Conservation (phyloP, 2,329 filamentous ascomycete species). For the Penicillium sp. region DNA sequence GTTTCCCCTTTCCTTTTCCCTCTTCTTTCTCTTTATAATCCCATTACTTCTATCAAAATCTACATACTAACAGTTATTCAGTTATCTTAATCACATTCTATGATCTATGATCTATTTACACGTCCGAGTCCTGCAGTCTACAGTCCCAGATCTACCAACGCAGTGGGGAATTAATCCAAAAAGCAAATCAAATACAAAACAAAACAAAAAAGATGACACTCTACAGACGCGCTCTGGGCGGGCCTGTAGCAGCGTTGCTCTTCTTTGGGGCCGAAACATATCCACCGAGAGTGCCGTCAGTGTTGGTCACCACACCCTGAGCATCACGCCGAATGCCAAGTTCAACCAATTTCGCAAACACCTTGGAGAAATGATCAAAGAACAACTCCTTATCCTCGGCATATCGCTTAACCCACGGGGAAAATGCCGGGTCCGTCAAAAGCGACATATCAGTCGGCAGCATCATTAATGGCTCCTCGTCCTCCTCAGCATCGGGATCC, state of each 20-base stretch:
- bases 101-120: slow-evolving; percentile 27
- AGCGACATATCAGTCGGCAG: slow-evolving; percentile 62
- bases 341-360: slow-evolving; percentile 60
- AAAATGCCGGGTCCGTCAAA: slow-evolving; percentile 53
- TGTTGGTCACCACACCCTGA: slow-evolving; percentile 53
- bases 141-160: slow-evolving; percentile 15
- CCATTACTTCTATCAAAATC: too few relatives aligned
- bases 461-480: slow-evolving; percentile 62
- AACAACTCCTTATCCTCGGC: slow-evolving; percentile 61
- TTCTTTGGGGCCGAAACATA: slow-evolving; percentile 59
- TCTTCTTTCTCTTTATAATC: neutral
- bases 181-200: slow-evolving; percentile 5
- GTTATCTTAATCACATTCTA: slow-evolving; percentile 10
- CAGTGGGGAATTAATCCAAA: slow-evolving; percentile 17
- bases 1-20: neutral
- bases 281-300: slow-evolving; percentile 57
- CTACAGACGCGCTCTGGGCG: slow-evolving; percentile 30
- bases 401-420: slow-evolving; percentile 57
- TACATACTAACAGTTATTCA: neutral
- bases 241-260: slow-evolving; percentile 38
- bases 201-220: neutral
- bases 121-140: neutral
- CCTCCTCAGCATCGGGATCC: slow-evolving; percentile 52
- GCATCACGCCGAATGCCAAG: slow-evolving; percentile 58
- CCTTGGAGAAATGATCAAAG: slow-evolving; percentile 58